Conservation (phyloP, 768 basidiomycete genomes). For the Pseudohyphozyma bogoriensis region DNA sequence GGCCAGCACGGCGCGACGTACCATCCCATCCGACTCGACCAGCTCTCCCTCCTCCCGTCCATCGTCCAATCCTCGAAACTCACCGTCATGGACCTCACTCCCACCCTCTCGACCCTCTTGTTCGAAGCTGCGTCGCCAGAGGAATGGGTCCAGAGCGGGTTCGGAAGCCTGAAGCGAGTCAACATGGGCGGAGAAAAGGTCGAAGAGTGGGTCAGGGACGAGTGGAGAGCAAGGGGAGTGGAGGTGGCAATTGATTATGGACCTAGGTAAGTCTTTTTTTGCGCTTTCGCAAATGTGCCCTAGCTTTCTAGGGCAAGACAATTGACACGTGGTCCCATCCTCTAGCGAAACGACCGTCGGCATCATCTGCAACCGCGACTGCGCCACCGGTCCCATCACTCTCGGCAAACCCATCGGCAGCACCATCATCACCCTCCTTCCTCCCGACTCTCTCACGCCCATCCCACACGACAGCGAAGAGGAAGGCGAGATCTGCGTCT, state of each 20-base stretch:
- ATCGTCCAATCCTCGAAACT: slow-evolving; percentile 21
- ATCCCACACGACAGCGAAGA: slow-evolving; percentile 22
- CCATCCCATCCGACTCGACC: slow-evolving; percentile 15
- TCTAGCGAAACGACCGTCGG: slow-evolving; percentile 28
- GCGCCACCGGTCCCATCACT: slow-evolving; percentile 15
- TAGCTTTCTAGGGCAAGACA: not conserved
- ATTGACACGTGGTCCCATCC: not conserved
- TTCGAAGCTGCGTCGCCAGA: slow-evolving; percentile 21
- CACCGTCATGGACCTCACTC: slow-evolving; percentile 28
- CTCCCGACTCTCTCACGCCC: not conserved
- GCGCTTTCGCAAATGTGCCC: not conserved
- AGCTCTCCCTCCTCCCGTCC: slow-evolving; percentile 24
- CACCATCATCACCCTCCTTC: slow-evolving; percentile 16
- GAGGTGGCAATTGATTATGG: slow-evolving; percentile 27
- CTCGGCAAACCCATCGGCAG: slow-evolving; percentile 20
- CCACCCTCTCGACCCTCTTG: slow-evolving; percentile 18
- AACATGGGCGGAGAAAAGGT: slow-evolving; percentile 28
- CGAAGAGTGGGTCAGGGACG: slow-evolving; percentile 20
- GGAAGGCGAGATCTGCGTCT: slow-evolving; percentile 28
- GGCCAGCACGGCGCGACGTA: slow-evolving; percentile 26
- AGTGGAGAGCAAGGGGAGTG: slow-evolving; percentile 23
- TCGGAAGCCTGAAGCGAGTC: slow-evolving; percentile 21
- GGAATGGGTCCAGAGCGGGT: slow-evolving; percentile 19
- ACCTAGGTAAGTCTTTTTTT: slow-evolving; percentile 11
- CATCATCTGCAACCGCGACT: slow-evolving; percentile 22